Evolutionary conservation across 805 yeast species (phyloP).

Genomic region (Barnettozyma siamensis): DNA sequence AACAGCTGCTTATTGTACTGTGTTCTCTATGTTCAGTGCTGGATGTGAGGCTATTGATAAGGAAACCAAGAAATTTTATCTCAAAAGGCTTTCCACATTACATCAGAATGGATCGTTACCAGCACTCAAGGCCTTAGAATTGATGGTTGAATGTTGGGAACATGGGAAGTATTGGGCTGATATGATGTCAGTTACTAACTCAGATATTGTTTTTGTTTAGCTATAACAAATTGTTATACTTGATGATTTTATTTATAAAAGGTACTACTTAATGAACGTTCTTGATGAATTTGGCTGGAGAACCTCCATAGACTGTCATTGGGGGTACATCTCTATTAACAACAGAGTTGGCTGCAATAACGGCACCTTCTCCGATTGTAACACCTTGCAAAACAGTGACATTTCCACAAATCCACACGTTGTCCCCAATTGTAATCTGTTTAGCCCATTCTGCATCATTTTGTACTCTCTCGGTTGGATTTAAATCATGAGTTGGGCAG

Average conservation of each 20-base stretch:
- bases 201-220: slow-evolving; percentile 42
- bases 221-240: background rate
- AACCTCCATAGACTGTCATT: background rate
- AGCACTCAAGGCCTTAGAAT: slow-evolving; percentile 20
- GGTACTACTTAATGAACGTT: background rate
- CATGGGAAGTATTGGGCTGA: slow-evolving; percentile 50
- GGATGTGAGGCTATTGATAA: slow-evolving; percentile 46
- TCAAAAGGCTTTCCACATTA: slow-evolving; percentile 32
- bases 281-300: background rate
- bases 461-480: background rate
- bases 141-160: slow-evolving; percentile 49
- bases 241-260: background rate
- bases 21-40: slow-evolving; percentile 46
- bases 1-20: slow-evolving; percentile 47
- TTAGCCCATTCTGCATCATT: slow-evolving; percentile 3
- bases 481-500: background rate
- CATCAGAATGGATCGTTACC: slow-evolving; percentile 31
- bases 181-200: slow-evolving; percentile 36
- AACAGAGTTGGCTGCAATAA: background rate
- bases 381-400: slow-evolving; percentile 1
- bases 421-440: background rate
- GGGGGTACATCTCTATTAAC: background rate
- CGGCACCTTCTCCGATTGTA: background rate
- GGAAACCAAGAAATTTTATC: slow-evolving; percentile 29
- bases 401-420: slow-evolving; percentile 1